Evolutionary conservation across 2,329 filamentous ascomycete species (phyloP).

Genomic region (Pseudogymnoascus sp.): DNA sequence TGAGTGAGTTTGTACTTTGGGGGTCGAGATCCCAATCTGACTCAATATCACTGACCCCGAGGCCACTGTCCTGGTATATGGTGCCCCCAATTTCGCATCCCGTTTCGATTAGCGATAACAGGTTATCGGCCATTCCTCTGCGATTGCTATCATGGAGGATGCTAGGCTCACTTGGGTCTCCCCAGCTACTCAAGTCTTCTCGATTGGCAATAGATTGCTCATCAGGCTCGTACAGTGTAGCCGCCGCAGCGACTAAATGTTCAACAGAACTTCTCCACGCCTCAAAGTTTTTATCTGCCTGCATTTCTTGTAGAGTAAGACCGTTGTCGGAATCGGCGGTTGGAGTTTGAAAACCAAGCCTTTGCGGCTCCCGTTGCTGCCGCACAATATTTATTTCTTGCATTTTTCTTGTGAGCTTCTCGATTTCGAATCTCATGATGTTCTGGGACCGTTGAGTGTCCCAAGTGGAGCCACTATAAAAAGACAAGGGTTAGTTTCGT

Average conservation of each 20-base stretch:
- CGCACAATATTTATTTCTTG: not conserved
- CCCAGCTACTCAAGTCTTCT: not conserved
- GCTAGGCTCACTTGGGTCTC: not conserved
- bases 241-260: not conserved
- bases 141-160: not conserved
- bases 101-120: not conserved
- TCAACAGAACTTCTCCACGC: not conserved
- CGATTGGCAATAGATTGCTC: not conserved
- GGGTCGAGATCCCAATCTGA: not conserved
- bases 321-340: not conserved
- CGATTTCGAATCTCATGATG: not conserved
- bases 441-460: not conserved
- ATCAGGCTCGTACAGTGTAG: not conserved
- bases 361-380: not conserved
- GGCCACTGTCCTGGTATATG: not conserved
- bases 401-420: not conserved
- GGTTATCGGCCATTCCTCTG: not conserved
- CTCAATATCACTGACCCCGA: not conserved
- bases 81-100: not conserved
- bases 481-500: not conserved
- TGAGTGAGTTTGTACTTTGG: not conserved
- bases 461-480: not conserved
- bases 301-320: not conserved
- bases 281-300: not conserved
- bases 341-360: not conserved